These are phyloP conservation scores for Venustampulla echinocandica DNA, from an alignment of 495 filamentous ascomycete genomes.

Conservation along the genomic window DNA sequence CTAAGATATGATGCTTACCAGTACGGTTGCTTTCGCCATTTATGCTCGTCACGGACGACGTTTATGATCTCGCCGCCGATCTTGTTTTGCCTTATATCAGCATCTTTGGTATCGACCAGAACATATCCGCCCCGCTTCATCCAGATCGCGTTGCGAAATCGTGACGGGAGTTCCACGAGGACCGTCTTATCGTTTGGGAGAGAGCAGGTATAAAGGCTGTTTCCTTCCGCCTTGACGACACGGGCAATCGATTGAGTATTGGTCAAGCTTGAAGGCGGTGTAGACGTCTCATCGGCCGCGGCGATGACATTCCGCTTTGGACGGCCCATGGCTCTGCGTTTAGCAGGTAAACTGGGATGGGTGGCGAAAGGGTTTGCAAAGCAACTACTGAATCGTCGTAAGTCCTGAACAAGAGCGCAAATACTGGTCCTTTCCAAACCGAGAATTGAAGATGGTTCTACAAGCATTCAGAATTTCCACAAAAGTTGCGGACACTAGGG, in stretches of 20 bases:
- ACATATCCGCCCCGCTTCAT: conserved; percentile 82
- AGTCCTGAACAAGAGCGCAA: no score
- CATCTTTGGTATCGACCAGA: conserved; percentile 58
- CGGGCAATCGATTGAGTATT: conserved; percentile 60
- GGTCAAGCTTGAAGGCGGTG: conserved; percentile 60
- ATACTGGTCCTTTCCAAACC: no score
- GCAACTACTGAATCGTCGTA: no score
- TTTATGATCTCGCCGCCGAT: conserved; percentile 86
- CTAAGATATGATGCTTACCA: conserved; percentile 49
- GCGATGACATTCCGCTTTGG: conserved; percentile 67
- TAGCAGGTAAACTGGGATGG: no score
- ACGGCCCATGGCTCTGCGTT: conserved; percentile 52
- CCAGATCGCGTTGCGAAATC: conserved; percentile 87
- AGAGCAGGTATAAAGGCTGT: conserved; percentile 72
- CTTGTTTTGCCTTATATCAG: conserved; percentile 63
- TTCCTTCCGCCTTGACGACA: conserved; percentile 74
- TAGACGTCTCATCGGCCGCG: conserved; percentile 63
- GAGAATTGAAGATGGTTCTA: no score
- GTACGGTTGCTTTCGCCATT: conserved; percentile 82
- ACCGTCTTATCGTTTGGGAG: conserved; percentile 46
- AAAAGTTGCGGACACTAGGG: no score
- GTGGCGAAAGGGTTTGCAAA: no score
- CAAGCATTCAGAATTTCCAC: no score
- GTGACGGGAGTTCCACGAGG: conserved; percentile 67
- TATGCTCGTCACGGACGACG: conserved; percentile 82